A percentile compares a stretch with the other conserved stretches of the same genome.
These are phyloP conservation scores for Euphorbia peplus DNA, from an alignment of 345 rosid species.

Conservation along the genomic window DNA sequence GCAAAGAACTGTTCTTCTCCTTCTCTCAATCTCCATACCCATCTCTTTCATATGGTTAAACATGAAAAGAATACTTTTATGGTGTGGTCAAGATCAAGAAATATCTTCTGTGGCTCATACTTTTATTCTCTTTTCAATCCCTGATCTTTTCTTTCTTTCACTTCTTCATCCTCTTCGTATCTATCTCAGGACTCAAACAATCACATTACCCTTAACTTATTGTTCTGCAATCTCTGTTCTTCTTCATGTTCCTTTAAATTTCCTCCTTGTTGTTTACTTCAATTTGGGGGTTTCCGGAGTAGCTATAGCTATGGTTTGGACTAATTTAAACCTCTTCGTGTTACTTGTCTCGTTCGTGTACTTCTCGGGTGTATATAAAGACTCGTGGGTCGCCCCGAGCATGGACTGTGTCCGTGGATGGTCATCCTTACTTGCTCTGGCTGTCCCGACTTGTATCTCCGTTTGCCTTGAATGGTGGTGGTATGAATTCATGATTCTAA, in stretches of 20 bases:
- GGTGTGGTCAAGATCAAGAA: slow-evolving; percentile 82
- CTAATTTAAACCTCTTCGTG: slow-evolving; percentile 77
- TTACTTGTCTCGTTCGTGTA: slow-evolving; percentile 60
- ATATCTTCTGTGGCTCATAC: slow-evolving; percentile 72
- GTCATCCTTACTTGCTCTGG: slow-evolving; percentile 80
- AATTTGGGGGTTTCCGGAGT: slow-evolving; percentile 86
- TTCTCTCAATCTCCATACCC: slow-evolving; percentile 74
- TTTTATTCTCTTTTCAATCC: slow-evolving; percentile 72
- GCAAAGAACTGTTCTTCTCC: slow-evolving; percentile 90
- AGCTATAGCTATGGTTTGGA: slow-evolving; percentile 83
- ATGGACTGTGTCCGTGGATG: slow-evolving; percentile 73
- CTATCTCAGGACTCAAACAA: slow-evolving; percentile 79
- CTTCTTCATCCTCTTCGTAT: slow-evolving; percentile 87
- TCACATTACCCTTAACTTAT: slow-evolving; percentile 81
- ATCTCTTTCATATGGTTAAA: slow-evolving; percentile 82
- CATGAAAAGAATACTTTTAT: slow-evolving; percentile 62
- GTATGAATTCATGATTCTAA: slow-evolving; percentile 93
- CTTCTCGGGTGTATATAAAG: slow-evolving; percentile 65
- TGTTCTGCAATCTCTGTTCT: slow-evolving; percentile 84
- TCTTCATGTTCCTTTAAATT: slow-evolving; percentile 78
- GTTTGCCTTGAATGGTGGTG: slow-evolving; percentile 99
- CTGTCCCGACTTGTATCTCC: slow-evolving; percentile 83
- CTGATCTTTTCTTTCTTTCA: slow-evolving; percentile 87
- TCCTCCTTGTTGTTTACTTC: slow-evolving; percentile 65
- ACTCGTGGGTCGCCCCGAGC: slow-evolving; percentile 81